Base-by-base conservation (phyloP, 1,284 basidiomycete species). In the Volvariella surrecta region DNA sequence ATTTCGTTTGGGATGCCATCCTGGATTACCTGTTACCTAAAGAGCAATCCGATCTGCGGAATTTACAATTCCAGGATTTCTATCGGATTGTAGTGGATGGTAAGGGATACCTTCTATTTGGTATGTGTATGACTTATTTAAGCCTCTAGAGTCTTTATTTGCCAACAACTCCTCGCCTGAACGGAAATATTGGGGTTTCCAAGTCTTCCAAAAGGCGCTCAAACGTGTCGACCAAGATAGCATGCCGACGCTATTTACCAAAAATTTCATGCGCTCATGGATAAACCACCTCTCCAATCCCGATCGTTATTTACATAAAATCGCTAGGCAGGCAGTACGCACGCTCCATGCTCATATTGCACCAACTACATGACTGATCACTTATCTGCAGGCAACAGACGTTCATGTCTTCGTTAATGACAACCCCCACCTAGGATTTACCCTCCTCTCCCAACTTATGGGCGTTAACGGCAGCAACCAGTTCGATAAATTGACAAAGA, bases 251-350 rank as follows among this genome's bases (percentile, higher is more conserved):
- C 70, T 98, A 15, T 96, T 98, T 63, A 95, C 91, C 9, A 85
- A 86, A 54, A 95, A 97, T 61, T 90, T 97, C 55, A 94, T 98
- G 88, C 83, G 92, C 35, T 86, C 86, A 32, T 95, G 93, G 89
- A 94, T 96, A 52, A 96, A 95, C 60, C 92, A 98, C 58, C 74
- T 99, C 16, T 85, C 89, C 0, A 85, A 87, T 44, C 73, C 76
- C 43, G 92, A 97, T 61, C 76, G 93, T 44, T 82, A 92, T 58
- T 67, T 97, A 24, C 90, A 97, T 68, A 92, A 89, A 62, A 82
- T 86, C 18, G 91, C 93, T 1, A 73, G 74, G 44, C 79, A 86
- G 58, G 82, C 88, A 55, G 90, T 86, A 57, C 41, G 79, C 65
- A 22, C 31, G 43, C 24, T 47, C 18, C 43, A 47, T 28, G 24